Conservation (phyloP, 2,329 filamentous ascomycete species). For the Arthroderma sp. region DNA sequence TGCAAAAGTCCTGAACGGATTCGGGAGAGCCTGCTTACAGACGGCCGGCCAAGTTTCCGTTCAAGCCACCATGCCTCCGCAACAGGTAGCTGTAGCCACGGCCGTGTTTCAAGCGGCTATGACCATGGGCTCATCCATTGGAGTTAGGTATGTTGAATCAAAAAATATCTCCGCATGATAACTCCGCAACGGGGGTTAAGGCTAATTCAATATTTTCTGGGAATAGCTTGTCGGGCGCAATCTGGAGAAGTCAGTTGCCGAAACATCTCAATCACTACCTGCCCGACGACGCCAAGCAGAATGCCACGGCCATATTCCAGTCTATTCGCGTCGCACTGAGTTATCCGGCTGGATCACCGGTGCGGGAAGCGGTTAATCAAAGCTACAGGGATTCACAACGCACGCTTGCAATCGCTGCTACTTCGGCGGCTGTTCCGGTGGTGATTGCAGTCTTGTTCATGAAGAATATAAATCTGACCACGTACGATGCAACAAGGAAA, state of each 20-base stretch:
- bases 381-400: conserved; percentile 12
- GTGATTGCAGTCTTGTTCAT: conserved; percentile 15
- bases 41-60: conserved; percentile 23
- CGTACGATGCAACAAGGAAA: no score
- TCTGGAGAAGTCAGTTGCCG: conserved; percentile 21
- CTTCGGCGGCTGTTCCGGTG: conserved; percentile 9
- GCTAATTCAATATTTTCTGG: conserved; percentile 15
- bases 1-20: conserved; percentile 19
- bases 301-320: conserved; percentile 13
- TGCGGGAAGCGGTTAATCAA: conserved; percentile 5
- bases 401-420: background rate
- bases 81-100: conserved; percentile 27
- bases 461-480: conserved; percentile 11
- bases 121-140: background rate
- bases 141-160: background rate
- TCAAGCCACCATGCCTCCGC: conserved; percentile 21
- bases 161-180: no score
- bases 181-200: no score
- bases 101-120: conserved; percentile 18
- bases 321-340: conserved; percentile 12
- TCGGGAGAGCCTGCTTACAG: conserved; percentile 25
- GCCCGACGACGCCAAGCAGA: conserved; percentile 11
- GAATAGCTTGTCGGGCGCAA: conserved; percentile 24
- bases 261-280: conserved; percentile 12
- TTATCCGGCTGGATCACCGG: background rate